Evolutionary conservation across 169 alveolate genomes (phyloP), one percentile per base, ranked within the genome.

Genomic region (Gregarina niphandrodes): DNA sequence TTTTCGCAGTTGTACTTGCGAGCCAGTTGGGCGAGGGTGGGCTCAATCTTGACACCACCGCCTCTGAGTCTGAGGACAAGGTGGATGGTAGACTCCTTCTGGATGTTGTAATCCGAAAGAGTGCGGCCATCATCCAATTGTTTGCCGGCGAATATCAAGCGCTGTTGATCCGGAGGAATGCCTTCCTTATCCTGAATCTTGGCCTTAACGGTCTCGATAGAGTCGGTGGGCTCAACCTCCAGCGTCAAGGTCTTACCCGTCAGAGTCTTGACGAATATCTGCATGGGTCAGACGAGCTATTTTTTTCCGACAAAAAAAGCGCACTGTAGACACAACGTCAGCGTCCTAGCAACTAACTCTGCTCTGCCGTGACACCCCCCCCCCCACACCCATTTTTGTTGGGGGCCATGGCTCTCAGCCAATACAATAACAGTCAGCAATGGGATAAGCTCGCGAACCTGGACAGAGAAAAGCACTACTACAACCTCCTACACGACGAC

Each of bases 21-120:
- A 23, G 98, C 98, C 53, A 94, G 73, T 58, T 84, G 88, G 21
- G 90, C 95, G 46, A 88, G 70, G 24, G 96, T 80, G 30, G 97
- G 98, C 71, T 89, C 98, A 62, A 91, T 87, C 42, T 77, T 90
- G n/a, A n/a, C n/a, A n/a, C n/a, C n/a, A 37, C 99, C 99, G 52
- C 99, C 99, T 64, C 97, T 78, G 36, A 93, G 79, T 57, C 98
- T 77, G 52, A 89, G 76, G 16, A 55, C 67, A 45, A 62, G 28
- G 45, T 55, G 66, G n/a, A 62, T 45, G 19, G 67, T 62, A 46
- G 54, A 19, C 46, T 48, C 96, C 73, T 86, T 84, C 71, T 80
- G 91, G 59, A 91, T 88, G 64, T 91, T 87, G 88, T 91, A 91
- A 63, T 91, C 97, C 12, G 95, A 77, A 38, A 92, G 73, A 18